A percentile compares a stretch with the other conserved stretches of the same genome.
phyloP scores from a whole-genome alignment of 106 monocot species.

The Platanthera zijinensis region DNA sequence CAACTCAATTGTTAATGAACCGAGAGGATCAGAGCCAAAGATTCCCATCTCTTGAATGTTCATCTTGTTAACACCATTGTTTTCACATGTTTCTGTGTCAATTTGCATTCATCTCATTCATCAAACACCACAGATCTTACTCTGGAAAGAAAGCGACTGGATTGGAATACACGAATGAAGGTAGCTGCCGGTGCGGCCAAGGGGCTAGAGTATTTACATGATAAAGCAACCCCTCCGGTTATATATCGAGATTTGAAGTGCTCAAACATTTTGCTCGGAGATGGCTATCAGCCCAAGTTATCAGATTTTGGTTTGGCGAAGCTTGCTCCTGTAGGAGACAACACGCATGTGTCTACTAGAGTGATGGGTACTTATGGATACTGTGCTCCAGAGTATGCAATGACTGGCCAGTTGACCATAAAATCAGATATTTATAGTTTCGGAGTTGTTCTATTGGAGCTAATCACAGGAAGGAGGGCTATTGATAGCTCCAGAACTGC shows the following conservation, averaged over 20 bases:
- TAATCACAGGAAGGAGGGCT: slow-evolving; percentile 11
- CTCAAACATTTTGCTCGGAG: slow-evolving; percentile 5
- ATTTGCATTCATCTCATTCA: background rate
- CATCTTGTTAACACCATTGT: background rate
- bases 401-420: slow-evolving; percentile 6
- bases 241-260: slow-evolving; percentile 12
- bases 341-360: slow-evolving; percentile 4
- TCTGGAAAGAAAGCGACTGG: slow-evolving; percentile 1
- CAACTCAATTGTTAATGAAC: background rate
- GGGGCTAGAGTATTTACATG: slow-evolving; percentile 6
- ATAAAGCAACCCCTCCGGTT: slow-evolving; percentile 9
- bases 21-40: background rate
- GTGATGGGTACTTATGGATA: slow-evolving; percentile 11
- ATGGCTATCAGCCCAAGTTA: slow-evolving; percentile 4
- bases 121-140: background rate
- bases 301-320: slow-evolving; percentile 9
- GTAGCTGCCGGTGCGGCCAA: slow-evolving; percentile 2
- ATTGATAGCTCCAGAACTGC: slow-evolving; percentile 7
- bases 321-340: slow-evolving; percentile 8
- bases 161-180: slow-evolving; percentile 5
- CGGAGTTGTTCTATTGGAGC: slow-evolving; percentile 3
- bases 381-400: slow-evolving; percentile 8
- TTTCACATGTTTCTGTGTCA: background rate
- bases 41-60: background rate
- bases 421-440: slow-evolving; percentile 9